Base-by-base conservation (phyloP, 2,329 filamentous ascomycete genomes). In the Dactylellina cionopaga region DNA sequence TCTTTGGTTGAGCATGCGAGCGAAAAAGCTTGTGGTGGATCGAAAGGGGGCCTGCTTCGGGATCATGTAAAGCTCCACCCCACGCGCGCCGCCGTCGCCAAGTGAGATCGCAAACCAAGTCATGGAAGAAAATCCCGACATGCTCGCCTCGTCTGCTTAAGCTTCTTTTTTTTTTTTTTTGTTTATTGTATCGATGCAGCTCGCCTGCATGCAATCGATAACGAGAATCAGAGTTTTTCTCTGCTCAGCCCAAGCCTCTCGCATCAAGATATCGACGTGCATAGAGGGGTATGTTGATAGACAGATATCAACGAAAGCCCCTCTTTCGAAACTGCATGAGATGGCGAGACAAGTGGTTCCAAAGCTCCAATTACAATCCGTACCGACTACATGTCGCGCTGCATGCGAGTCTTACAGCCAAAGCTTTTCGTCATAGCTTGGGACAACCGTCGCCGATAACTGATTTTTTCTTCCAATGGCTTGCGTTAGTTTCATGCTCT, bases 1-100 rank as follows among this genome's bases (percentile, higher is more conserved):
- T 65, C 52, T 72, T 65, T 49, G 65, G 65, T 54, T 52, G 37
- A 41, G 47, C 47, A 64, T 55, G 51, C 56, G 49, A 63, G 41
- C 25, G 19, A 41, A 56, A 68, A 72, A 72, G 66, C 59, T 72
- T 64, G 59, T 63, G 56, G 58, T 72, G 51, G 66, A 72, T n/a
- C n/a, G n/a, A n/a, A n/a, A n/a, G n/a, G 51, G 68, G 59, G 68
- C 59, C 31, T 58, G 68, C 43, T 52, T 52, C 24, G 19, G 49
- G 44, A 56, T 33, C 54, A 27, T 15, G 43, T 51, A 24, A 29
- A 43, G 54, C 37, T 51, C 35, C 55, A 55, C 64, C 54, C 62
- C 62, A 56, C 62, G 51, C 62, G 24, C 52, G 46, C 19, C 31
- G n/a, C 19, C 22, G 31, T 22, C 15, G 49, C 49, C 29, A n/a